Base-by-base conservation (phyloP, 306 rosid genomes). In the Acacia melanoxylon region DNA sequence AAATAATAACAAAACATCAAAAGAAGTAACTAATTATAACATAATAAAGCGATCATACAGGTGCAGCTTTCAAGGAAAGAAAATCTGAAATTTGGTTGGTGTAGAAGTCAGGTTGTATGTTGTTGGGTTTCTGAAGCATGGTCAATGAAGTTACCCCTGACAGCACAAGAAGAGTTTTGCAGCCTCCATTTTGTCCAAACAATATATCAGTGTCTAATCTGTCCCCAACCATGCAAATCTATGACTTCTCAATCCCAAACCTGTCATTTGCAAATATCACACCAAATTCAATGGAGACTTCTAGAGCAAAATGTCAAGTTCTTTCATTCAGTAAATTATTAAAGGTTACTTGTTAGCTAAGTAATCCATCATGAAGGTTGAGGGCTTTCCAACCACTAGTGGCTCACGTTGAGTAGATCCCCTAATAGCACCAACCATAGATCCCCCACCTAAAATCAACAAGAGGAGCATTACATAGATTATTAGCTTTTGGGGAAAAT, bases 191-290 rank as follows among this genome's bases (percentile, higher is more conserved):
- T 82, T 95, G 99, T 72, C 99, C 99, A 78, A 95, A 95, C 83
- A 93, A 88, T 76, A 95, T 91, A 80, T 93, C 97, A 6, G 99
- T 93, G 84, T 95, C 99, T 82, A 95, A 86, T 87, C 99, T 92
- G 93, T 95, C 98, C 77, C 97, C 98, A 80, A 95, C 99, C 99
- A 95, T 93, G 79, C 99, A 95, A 81, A 95, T 95, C 73, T 95
- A 93, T 72, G 99, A 93, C 90, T 95, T 95, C 41, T 80, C 80
- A 84, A 93, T 92, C 85, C 98, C 97, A 88, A 95, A 95, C 80
- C 97, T 93, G 91, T 72, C 70, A 80, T 87, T 75, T 67, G 52
- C 68, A 35, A 54, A 81, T 56, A 81, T 74, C 61, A 74, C 48
- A 65, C 56, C 65, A 70, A 46, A 52, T 82, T 46, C 48, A 74